Base-by-base conservation (phyloP, 2,329 filamentous ascomycete species). In the Fusarium xyrophilum region DNA sequence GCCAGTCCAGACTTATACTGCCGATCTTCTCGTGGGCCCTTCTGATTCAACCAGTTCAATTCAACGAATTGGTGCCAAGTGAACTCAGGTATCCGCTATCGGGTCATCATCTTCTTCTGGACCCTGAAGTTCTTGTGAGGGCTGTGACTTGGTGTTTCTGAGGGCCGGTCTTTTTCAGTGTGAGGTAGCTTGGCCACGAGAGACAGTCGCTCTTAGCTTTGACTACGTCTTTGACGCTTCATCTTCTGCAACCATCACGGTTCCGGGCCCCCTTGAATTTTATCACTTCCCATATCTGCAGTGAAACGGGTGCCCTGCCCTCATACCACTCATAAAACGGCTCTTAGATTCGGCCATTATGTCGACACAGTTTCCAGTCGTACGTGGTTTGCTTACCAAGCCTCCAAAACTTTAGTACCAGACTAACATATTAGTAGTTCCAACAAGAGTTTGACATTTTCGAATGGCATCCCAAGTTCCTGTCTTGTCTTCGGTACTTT, bases 391-490 rank as follows among this genome's bases (percentile, higher is more conserved):
- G 40, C 66, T 46, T 59, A 25, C 28, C 48, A 52, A 53, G 32
- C 40, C 47, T 57, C 25, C 42, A 40, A 55, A 54, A 51, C 32
- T 56, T 56, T 33, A 46, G 35, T 19, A 47, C 25, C 27, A 58
- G 12, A 46, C 72, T 74, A 61, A 74, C 56, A 30, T n/a, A 25
- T 53, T 40, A 33, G 28, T 52, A 85, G 83, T 83, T 84, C 65
- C 77, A 82, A 65, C 80, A 83, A 65, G 75, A 77, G 48, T 90
- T 94, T 79, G 91, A 95, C 78, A 91, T 97, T 68, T 91, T 97
- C 77, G 91, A 93, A 64, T 98, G 96, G 96, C 92, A 97, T 77
- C 92, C 93, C 13, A 91, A 91, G 63, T 97, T 96, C 78, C 91
- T 96, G 79, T 93, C 89, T 69, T 99, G 96, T 80, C 89, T 95